Percentiles rank a stretch among this genome's conserved stretches.
Evolutionary conservation across 768 basidiomycete species (phyloP).

Genomic region (Gymnopilus junonius): DNA sequence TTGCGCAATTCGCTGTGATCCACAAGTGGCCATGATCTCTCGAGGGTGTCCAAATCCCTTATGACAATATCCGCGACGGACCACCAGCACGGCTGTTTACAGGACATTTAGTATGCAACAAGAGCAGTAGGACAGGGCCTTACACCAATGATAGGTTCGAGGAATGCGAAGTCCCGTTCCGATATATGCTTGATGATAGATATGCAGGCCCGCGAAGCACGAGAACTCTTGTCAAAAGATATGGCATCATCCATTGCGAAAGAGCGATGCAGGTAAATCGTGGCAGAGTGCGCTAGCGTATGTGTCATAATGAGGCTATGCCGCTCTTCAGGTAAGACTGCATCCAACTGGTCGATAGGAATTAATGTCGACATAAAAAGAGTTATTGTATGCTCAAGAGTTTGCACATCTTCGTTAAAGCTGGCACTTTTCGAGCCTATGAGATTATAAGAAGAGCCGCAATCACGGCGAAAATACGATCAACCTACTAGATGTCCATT

Average conservation of each 20-base stretch:
- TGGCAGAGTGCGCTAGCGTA: constrained; percentile 67
- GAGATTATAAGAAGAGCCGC: constrained; percentile 10
- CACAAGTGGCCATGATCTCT: constrained; percentile 65
- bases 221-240: constrained; percentile 69
- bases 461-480: neutral
- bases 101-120: constrained; percentile 6
- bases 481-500: constrained; percentile 62
- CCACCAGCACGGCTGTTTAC: constrained; percentile 70
- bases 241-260: constrained; percentile 62
- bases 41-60: constrained; percentile 65
- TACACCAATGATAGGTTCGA: constrained; percentile 83
- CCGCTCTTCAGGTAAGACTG: constrained; percentile 58
- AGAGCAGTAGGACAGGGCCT: constrained; percentile 27
- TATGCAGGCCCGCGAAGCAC: constrained; percentile 63
- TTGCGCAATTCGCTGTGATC: constrained; percentile 61
- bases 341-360: constrained; percentile 66
- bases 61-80: constrained; percentile 68
- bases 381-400: constrained; percentile 65
- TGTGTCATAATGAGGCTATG: constrained; percentile 63
- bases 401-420: constrained; percentile 61
- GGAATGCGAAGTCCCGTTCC: constrained; percentile 67
- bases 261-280: constrained; percentile 66
- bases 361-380: constrained; percentile 68
- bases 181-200: constrained; percentile 64
- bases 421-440: constrained; percentile 49